These are phyloP conservation scores for Nicotiana rustica DNA, from an alignment of 305 asterid species.

Conservation along the genomic window DNA sequence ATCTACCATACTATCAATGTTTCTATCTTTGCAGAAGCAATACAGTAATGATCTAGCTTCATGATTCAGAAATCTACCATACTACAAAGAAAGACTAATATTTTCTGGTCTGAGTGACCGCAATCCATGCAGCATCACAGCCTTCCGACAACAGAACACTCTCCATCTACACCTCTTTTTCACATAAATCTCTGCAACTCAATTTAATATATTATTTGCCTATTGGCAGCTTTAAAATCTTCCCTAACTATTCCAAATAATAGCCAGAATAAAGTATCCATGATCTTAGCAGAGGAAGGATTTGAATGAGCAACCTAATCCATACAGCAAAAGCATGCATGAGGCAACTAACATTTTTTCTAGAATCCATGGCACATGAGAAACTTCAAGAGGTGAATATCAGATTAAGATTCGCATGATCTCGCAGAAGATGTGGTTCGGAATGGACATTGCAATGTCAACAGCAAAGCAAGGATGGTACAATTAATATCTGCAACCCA, in stretches of 20 bases:
- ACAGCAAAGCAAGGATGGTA: not conserved
- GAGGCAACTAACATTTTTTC: conserved; percentile 15
- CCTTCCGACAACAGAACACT: conserved; percentile 20
- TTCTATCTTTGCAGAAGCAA: conserved; percentile 25
- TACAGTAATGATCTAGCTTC: not conserved
- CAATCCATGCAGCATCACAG: conserved; percentile 21
- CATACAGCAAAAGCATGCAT: conserved; percentile 4
- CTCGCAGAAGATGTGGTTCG: not conserved
- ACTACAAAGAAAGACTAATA: not conserved
- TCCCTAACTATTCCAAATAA: conserved; percentile 8
- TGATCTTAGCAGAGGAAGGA: conserved; percentile 10
- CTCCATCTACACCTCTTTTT: conserved; percentile 22
- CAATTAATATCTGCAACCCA: conserved; percentile 11
- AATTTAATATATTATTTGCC: not conserved
- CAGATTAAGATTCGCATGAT: conserved; percentile 11
- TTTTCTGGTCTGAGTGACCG: not conserved
- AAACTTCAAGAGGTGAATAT: not conserved
- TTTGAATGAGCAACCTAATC: not conserved
- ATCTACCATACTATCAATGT: too few relatives aligned
- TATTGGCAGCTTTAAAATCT: not conserved
- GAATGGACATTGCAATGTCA: conserved; percentile 29
- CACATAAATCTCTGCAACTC: not conserved
- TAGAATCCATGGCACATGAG: conserved; percentile 16
- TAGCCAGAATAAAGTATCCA: conserved; percentile 13
- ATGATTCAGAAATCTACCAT: conserved; percentile 1